Base-by-base conservation (phyloP, 805 yeast species). In the Candida easanensis region DNA sequence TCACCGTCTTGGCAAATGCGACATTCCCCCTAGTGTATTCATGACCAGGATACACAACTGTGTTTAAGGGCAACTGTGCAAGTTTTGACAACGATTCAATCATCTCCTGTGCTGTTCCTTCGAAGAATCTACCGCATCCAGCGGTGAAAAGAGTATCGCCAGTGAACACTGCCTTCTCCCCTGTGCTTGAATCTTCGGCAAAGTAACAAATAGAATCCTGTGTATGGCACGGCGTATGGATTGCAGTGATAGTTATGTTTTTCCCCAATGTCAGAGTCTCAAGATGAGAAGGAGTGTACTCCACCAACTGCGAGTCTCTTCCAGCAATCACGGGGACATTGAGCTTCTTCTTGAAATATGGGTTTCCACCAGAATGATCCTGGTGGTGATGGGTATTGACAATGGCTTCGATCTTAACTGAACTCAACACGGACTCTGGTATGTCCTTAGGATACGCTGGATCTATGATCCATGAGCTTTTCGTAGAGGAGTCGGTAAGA, bases 211-310 rank as follows among this genome's bases (percentile, higher is more conserved):
- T 86, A 3, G 96, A 88, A 65, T 93, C 99, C 64, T 85, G 93
- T 0, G 99, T 93, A 63, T 93, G 99, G 61, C 99, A 93, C 4
- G 99, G 99, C 0, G 99, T 93, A 64, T 91, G 91, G 31, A 91
- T 70, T 1, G 97, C 95, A 2, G 82, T 80, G 39, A 90, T 76
- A 15, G 77, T 71, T 39, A 91, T 59, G 48, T 74, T 62, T 32
- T 71, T 68, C 4, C 97, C 96, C 45, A 89, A 66, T 46, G 73
- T 71, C 46, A 85, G 69, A 16, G 69, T 66, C 48, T 80, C 86
- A 13, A 73, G 66, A 60, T 88, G 81, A 0, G 71, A 64, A 2
- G 96, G 96, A 3, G 89, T 80, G 44, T 74, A 69, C 0, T 84
- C 72, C 16, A 91, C 95, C 20, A 71, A 63, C 1, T 90, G 88